Evolutionary conservation across 192 early-diverging fungal species (phyloP).

Genomic region (Umbelopsis ramanniana): DNA sequence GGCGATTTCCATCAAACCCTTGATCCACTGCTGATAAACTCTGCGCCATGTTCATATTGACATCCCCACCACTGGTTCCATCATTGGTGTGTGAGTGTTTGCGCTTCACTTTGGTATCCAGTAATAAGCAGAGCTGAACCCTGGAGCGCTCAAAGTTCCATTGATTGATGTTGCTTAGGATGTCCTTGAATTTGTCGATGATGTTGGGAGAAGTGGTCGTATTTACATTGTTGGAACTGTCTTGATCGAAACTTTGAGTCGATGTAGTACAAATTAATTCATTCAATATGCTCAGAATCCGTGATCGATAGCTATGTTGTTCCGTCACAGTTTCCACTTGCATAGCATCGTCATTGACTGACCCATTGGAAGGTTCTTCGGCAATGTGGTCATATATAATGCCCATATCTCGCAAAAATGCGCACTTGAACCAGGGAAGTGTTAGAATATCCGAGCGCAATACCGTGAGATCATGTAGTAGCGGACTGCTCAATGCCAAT

Average conservation of each 20-base stretch:
- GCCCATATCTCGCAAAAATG: conserved; percentile 38
- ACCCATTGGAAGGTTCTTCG: conserved; percentile 9
- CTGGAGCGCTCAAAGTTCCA: conserved; percentile 59
- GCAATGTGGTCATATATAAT: conserved; percentile 40
- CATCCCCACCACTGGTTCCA: conserved; percentile 28
- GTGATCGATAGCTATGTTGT: conserved; percentile 25
- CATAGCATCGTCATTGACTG: not conserved
- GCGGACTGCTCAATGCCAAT: conserved; percentile 32
- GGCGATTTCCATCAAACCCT: conserved; percentile 4
- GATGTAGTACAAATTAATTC: conserved; percentile 41
- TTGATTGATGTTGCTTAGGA: conserved; percentile 51
- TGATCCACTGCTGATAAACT: conserved; percentile 5
- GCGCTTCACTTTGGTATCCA: conserved; percentile 48
- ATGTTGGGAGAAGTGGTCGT: conserved; percentile 37
- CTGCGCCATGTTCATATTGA: conserved; percentile 11
- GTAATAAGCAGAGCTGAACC: conserved; percentile 52
- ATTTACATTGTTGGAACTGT: conserved; percentile 6
- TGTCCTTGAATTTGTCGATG: conserved; percentile 47
- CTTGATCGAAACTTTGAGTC: conserved; percentile 11
- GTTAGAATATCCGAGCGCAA: conserved; percentile 33
- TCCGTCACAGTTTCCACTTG: conserved; percentile 21
- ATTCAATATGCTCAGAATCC: conserved; percentile 46
- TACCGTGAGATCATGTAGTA: conserved; percentile 38
- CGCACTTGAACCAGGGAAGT: conserved; percentile 37
- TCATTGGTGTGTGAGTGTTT: not conserved